Evolutionary conservation across 2,329 filamentous ascomycete genomes (phyloP), one percentile per base, ranked within the genome.

Genomic region (Epichloe brachyelytri): DNA sequence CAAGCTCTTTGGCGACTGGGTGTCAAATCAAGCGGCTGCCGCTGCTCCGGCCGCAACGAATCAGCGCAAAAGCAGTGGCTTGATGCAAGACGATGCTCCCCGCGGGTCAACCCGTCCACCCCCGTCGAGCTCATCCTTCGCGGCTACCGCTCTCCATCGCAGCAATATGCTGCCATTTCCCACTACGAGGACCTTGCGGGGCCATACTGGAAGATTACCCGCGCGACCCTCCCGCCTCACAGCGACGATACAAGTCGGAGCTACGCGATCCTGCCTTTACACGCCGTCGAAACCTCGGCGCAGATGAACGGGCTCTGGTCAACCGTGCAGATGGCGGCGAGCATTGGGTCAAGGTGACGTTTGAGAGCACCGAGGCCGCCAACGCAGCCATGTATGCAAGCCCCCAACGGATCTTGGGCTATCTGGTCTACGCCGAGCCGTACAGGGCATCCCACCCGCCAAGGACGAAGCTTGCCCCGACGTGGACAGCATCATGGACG

Each of bases 191-290:
- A 83, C 54, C 82, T 95, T 41, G 91, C 87, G 6, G 90, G 26
- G 72, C 80, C 55, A 88, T 96, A 63, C 90, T 90, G 67, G 91
- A 97, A 70, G 90, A 96, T 68, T 97, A 97, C 67, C 82, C 89
- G 8, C 83, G 91, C 55, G 83, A 86, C 56, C 85, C 91, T n/a
- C 86, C 87, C 3, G 75, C 80, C 51, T 77, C 82, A 55, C 78
- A 80, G 62, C 75, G 77, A 52, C 77, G 85, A 52, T 91, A 85
- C 71, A 85, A 86, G 62, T 78, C 83, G 1, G 80, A 90, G 57
- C 78, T 87, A 54, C 78, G 85, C 55, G 83, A 88, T 59, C 80
- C 85, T 48, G 82, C 85, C 10, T 78, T 85, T 8, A 82, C 84
- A 46, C 79, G 82, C 52, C 76, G 79, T 48, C 71, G 74, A 40